Evolutionary conservation across 495 filamentous ascomycete genomes (phyloP), one percentile per base, ranked within the genome.

Genomic region (Daldinia childiae): DNA sequence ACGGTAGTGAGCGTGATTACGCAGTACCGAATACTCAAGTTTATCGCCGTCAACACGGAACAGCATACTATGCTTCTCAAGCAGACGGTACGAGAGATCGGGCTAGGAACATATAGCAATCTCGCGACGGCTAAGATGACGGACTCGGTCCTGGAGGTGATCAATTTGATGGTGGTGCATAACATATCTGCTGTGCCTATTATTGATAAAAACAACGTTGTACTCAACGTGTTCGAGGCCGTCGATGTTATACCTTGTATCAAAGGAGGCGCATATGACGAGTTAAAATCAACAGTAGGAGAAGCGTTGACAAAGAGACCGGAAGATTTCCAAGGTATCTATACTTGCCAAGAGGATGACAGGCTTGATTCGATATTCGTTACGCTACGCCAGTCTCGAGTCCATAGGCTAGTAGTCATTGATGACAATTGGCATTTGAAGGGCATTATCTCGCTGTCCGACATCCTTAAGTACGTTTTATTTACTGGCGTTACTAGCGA

Each of bases 21-120:
- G 12, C 95, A 99, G 79, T 99, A 98, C 78, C 90, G 95, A 55
- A 98, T 99, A 69, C 86, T 99, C 62, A 98, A 98, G 77, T 99
- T 99, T 74, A 94, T 99, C 38, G 94, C 96, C 11, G 95, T 99
- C 82, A 86, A 86, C 74, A 99, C 98, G 77, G 94, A 98, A 36
- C 87, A 87, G 55, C 90, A 98, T 78, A 98, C 94, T 8, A 90
- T 94, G 79, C 88, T 93, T 81, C 83, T 99, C 51, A 91, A 93
- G 75, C 97, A 96, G 79, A 90, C 94, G 9, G 82, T 99, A 61
- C 86, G 88, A 50, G 93, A 98, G 55, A 84, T 98, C n/a, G 86
- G 89, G 26, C 82, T 98, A 26, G 96, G 96, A 12, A 95, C 93
- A 6, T 98, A 97, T 76, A 82, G 86, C 26, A 86, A 92, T 71